Base-by-base conservation (phyloP, 176 grass and related monocot species). In the Thinopyrum elongatum region DNA sequence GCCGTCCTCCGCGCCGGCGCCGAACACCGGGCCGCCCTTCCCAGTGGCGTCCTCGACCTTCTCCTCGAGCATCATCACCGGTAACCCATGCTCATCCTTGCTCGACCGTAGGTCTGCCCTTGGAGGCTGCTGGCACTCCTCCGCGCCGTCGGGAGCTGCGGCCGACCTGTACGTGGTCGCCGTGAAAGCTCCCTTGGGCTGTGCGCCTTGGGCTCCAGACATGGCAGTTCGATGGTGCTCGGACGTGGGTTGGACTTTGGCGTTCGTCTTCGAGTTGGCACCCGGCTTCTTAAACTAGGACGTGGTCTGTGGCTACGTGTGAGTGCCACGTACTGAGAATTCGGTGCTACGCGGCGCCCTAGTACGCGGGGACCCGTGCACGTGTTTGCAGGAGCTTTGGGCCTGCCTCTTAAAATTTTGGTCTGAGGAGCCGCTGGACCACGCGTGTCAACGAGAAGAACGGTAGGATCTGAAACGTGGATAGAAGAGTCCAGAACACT, bases 131-230 rank as follows among this genome's bases (percentile, higher is more conserved):
- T 57, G 59, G 26, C 55, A 29, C 65, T 91, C 84, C 70, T 91
- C 74, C 19, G 25, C 55, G 25, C 28, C 25, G 9, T 22, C 25
- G 10, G 62, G 58, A 6, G 77, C 66, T 2, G 51, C 74, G n/a
- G 79, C 49, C 27, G 91, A 91, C 17, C 67, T 64, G 85, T 95
- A 90, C 35, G 89, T 95, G 59, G 95, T 93, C 58, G 93, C 87
- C 27, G 89, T 95, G 71, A 88, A 84, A n/a, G 87, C 79, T 22
- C 90, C 90, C 87, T 91, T 91, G 1, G 94, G 94, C 74, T 90
- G 89, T 53, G 92, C 94, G 64, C 94, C 94, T 79, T 92, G 94
- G 22, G 93, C 91, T 61, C 91, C 93, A 63, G 93, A 93, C 93
- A 98, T 93, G 84, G 16, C 41, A 17, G 47, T 47, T 47, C 4